phyloP scores from a whole-genome alignment of 2,329 filamentous ascomycete genomes.

The Fusarium sp. region DNA sequence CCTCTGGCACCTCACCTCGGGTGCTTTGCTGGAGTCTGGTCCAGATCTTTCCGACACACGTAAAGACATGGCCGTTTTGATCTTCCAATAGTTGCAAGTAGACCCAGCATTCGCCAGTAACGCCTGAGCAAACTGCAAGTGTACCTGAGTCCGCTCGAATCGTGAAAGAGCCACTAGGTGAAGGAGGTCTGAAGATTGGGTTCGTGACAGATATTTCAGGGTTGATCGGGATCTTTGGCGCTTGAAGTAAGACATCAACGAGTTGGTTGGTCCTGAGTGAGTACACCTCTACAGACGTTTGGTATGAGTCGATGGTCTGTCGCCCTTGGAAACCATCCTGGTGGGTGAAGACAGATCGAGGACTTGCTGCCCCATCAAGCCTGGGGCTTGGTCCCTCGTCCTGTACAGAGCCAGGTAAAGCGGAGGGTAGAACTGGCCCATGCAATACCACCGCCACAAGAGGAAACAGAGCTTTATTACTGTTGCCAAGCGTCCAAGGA shows the following conservation, averaged over 20 bases:
- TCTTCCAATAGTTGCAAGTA: slow-evolving; percentile 63
- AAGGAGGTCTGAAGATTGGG: slow-evolving; percentile 72
- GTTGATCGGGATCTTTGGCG: slow-evolving; percentile 68
- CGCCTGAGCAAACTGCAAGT: slow-evolving; percentile 79
- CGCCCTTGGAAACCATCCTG: slow-evolving; percentile 50
- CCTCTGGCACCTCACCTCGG: slow-evolving; percentile 58
- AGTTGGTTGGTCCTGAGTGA: slow-evolving; percentile 79
- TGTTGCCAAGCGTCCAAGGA: slow-evolving; percentile 68
- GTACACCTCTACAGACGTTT: slow-evolving; percentile 89
- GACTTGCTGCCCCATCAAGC: slow-evolving; percentile 54
- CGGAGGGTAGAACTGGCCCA: slow-evolving; percentile 70
- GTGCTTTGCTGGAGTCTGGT: slow-evolving; percentile 77
- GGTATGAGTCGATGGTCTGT: slow-evolving; percentile 69
- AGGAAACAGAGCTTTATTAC: slow-evolving; percentile 68
- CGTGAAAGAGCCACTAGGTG: slow-evolving; percentile 76
- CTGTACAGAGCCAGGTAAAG: slow-evolving; percentile 48
- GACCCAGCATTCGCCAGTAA: slow-evolving; percentile 87
- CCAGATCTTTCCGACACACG: slow-evolving; percentile 90
- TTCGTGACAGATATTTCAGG: slow-evolving; percentile 64
- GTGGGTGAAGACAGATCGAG: slow-evolving; percentile 52
- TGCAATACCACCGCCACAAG: slow-evolving; percentile 84
- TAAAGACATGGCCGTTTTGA: slow-evolving; percentile 58
- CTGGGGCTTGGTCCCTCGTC: slow-evolving; percentile 52
- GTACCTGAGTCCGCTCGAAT: slow-evolving; percentile 77
- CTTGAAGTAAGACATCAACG: slow-evolving; percentile 77